Conservation (phyloP, 2,329 filamentous ascomycete species). For the Epichloe typhina region DNA sequence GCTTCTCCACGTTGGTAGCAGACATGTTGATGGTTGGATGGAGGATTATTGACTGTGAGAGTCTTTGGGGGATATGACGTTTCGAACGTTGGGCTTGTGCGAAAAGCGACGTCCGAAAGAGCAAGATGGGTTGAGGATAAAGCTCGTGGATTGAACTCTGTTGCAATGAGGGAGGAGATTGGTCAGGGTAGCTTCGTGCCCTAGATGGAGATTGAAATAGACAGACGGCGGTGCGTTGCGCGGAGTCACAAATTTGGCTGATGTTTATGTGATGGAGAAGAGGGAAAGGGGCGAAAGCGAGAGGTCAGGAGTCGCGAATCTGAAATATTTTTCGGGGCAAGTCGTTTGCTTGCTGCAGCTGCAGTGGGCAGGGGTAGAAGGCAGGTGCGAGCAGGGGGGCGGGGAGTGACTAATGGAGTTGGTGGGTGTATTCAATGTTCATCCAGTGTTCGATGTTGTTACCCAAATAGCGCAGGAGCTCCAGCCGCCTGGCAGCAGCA, state of each 20-base stretch:
- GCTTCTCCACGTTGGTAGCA: slow-evolving; percentile 52
- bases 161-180: slow-evolving; percentile 46
- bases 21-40: slow-evolving; percentile 61
- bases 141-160: slow-evolving; percentile 49
- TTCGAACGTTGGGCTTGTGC: slow-evolving; percentile 21
- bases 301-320: slow-evolving; percentile 18
- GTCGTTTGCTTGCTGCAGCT: slow-evolving; percentile 4
- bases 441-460: not conserved
- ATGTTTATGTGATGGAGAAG: slow-evolving; percentile 29
- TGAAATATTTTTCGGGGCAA: slow-evolving; percentile 26
- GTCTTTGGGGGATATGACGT: slow-evolving; percentile 22
- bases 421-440: not conserved
- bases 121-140: slow-evolving; percentile 15
- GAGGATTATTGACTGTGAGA: slow-evolving; percentile 36
- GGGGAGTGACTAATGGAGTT: not conserved
- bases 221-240: slow-evolving; percentile 35
- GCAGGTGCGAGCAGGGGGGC: slow-evolving; percentile 1
- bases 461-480: not conserved
- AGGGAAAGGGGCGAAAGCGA: slow-evolving; percentile 17
- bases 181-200: slow-evolving; percentile 80
- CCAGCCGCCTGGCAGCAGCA: not conserved
- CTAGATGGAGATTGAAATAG: slow-evolving; percentile 46
- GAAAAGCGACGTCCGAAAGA: slow-evolving; percentile 32
- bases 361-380: slow-evolving; percentile 2
- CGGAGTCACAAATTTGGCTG: slow-evolving; percentile 32